Base-by-base conservation (phyloP, 2,329 filamentous ascomycete genomes). In the Knufia fluminis region DNA sequence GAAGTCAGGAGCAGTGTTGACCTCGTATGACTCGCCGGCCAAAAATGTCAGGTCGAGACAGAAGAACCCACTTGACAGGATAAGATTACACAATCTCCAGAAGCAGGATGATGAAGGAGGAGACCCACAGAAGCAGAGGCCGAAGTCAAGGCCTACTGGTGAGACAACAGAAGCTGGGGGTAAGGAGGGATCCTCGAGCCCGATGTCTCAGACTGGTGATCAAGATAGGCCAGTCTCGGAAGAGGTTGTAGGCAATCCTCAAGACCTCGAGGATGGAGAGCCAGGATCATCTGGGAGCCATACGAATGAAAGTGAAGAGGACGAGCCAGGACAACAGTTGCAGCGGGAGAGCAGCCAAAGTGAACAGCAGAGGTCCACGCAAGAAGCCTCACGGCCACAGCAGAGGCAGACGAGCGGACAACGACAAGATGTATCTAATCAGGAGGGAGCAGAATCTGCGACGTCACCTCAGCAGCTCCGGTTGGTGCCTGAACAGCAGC, bases 21-120 rank as follows among this genome's bases (percentile, higher is more conserved):
- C 4, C 26, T 39, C 45, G 22, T 16, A 2, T 28, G 52, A 53
- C 33, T 53, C 53, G 7, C 56, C 56, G n/a, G 44, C 36, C 17
- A 57, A 54, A 26, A 46, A 32, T 17, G 20, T 14, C 10, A 36
- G 33, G n/a, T 8, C 33, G 33, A 36, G 16, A 36, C n/a, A 17
- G 4, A 36, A 36, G 33, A 36, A 36, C n/a, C 33, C 33, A n/a
- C n/a, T 36, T 4, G 7, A 8, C 10, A 6, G 6, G 9, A 6
- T 16, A 7, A 36, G 33, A 36, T 8, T 36, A 14, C 33, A 36
- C 4, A 36, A 36, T 16, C n/a, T 36, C 6, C 33, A 36, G 16
- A 6, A 36, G 33, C 33, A 36, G 33, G 4, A 36, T 14, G 33
- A 16, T 6, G 28, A 7, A 31, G 16, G 33, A 17, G 10, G 33